Evolutionary conservation across 345 rosid species (phyloP), one percentile per base, ranked within the genome.

Genomic region (Rhodomyrtus tomentosa): DNA sequence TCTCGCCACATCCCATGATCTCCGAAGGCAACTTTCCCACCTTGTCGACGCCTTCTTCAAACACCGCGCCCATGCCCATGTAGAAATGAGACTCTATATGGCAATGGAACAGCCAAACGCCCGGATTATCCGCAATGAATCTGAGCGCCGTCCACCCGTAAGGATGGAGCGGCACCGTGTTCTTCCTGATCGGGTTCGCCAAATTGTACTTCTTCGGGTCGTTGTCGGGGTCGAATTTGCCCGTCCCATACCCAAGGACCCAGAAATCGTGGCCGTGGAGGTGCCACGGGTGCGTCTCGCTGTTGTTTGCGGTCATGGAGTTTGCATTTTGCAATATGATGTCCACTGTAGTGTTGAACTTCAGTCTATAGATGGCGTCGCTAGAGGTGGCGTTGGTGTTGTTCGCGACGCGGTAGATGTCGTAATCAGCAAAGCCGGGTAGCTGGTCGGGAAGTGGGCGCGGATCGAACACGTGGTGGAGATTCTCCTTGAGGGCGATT

Each of bases 221-320:
- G 16, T 87, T 89, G 15, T 36, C 20, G 54, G 85, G 55, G 72
- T 95, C 87, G 42, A 93, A 96, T 82, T 94, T 92, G 2, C 98
- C 97, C 20, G 76, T 83, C 8, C 98, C 98, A 5, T 93, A 91
- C 0, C 96, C 94, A 0, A 96, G 73, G 10, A 93, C 96, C 98
- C 96, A 95, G 81, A 94, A 95, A 88, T 94, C 98, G 84, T 94
- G 98, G 48, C 98, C 98, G 42, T 95, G 98, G 4, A 95, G 88
- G 90, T 93, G 99, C 99, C 97, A 90, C 0, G 97, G 92, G 82
- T 96, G 99, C 4, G 98, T 96, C 90, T 92, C 98, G 48, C 97
- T 93, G 29, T 83, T 88, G 25, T 82, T 84, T 4, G 0, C 1
- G 1, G 0, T 62, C 94, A 91, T 81, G 1, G 93, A 85, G 85